Evolutionary conservation across 345 rosid species (phyloP).

Genomic region (Mangifera indica): DNA sequence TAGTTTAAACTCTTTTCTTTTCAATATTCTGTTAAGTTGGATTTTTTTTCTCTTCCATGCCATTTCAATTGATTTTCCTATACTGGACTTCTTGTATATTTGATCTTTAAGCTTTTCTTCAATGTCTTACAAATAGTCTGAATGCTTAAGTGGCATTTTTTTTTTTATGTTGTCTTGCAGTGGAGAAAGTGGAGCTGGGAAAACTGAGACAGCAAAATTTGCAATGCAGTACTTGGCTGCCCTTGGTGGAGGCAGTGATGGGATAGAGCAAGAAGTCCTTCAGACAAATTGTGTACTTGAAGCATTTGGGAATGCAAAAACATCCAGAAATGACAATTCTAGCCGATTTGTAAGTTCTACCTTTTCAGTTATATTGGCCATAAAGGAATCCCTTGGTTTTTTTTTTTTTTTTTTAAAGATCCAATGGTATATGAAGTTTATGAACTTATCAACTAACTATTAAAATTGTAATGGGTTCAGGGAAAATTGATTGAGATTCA

Average conservation of each 20-base stretch:
- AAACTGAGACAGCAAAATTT: conserved; percentile 94
- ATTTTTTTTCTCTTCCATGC: conserved; percentile 12
- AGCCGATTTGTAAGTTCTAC: conserved; percentile 81
- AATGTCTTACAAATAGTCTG: conserved; percentile 2
- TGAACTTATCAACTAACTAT: not conserved
- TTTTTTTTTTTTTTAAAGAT: not conserved
- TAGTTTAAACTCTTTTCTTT: conserved; percentile 20
- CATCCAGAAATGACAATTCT: conserved; percentile 84
- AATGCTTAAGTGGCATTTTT: conserved; percentile 6
- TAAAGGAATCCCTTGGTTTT: not conserved
- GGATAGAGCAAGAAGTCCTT: conserved; percentile 67
- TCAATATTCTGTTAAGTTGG: not conserved
- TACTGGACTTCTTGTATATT: conserved; percentile 12
- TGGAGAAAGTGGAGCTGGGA: conserved; percentile 99
- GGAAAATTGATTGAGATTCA: conserved; percentile 89
- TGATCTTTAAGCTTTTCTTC: not conserved
- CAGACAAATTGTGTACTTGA: conserved; percentile 75
- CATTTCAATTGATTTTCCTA: not conserved
- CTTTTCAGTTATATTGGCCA: conserved; percentile 2
- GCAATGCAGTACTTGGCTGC: conserved; percentile 90
- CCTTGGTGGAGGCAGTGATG: conserved; percentile 74
- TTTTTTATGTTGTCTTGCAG: conserved; percentile 40
- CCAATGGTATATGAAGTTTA: not conserved
- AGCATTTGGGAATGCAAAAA: conserved; percentile 97
- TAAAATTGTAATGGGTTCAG: conserved; percentile 38